Conservation (phyloP, 192 early-diverging fungal genomes). For the Podochytrium sp. region DNA sequence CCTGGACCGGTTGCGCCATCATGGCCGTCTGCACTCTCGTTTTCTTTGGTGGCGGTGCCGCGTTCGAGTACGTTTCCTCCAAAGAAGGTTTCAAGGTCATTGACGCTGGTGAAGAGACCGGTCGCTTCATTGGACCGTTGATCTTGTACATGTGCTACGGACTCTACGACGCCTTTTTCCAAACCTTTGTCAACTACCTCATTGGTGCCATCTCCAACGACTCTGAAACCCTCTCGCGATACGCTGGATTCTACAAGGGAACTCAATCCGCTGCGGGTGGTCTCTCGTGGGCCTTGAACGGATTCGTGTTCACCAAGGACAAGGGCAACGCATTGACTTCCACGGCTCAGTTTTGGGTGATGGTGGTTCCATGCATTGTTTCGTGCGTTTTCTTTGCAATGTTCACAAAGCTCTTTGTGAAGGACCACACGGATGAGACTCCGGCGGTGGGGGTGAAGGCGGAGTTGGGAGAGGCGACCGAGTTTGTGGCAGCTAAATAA, state of each 20-base stretch:
- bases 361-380: slow-evolving; percentile 9
- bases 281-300: slow-evolving; percentile 17
- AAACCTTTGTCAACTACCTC: slow-evolving; percentile 81
- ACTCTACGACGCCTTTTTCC: slow-evolving; percentile 78
- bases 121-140: slow-evolving; percentile 54
- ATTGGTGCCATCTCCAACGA: slow-evolving; percentile 85
- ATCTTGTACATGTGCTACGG: slow-evolving; percentile 78
- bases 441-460: no score
- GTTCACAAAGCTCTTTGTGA: slow-evolving; percentile 2
- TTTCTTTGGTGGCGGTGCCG: slow-evolving; percentile 13
- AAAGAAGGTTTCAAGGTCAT: slow-evolving; percentile 54
- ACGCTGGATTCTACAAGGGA: slow-evolving; percentile 86
- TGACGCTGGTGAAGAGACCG: slow-evolving; percentile 30
- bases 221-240: slow-evolving; percentile 48
- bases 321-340: not conserved
- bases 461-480: no score
- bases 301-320: slow-evolving; percentile 1
- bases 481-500: no score
- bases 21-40: not conserved
- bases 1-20: slow-evolving; percentile 56
- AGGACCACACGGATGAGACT: slow-evolving; percentile 13
- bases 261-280: slow-evolving; percentile 79
- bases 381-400: not conserved
- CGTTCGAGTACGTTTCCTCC: slow-evolving; percentile 41
- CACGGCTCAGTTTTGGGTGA: slow-evolving; percentile 10